These are phyloP conservation scores for Pseudocercospora macadamiae DNA, from an alignment of 2,329 filamentous ascomycete genomes.

Conservation along the genomic window DNA sequence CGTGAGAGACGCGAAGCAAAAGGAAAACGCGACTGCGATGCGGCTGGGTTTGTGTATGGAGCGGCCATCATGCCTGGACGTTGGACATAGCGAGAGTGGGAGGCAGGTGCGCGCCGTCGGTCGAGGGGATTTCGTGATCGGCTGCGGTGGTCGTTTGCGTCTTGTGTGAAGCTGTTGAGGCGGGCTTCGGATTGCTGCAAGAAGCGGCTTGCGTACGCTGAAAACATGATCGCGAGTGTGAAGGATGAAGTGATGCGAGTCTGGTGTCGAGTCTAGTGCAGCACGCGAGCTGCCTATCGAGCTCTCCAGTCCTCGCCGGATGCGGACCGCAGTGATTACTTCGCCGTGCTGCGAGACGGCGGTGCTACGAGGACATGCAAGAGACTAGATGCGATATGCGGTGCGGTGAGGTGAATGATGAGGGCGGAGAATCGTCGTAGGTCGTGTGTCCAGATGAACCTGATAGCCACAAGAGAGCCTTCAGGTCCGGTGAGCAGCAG, in stretches of 20 bases:
- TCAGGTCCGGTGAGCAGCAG: neutral
- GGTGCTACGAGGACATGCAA: neutral
- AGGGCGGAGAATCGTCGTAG: too few relatives aligned
- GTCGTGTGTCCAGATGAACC: too few relatives aligned
- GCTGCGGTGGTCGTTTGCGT: conserved; percentile 33
- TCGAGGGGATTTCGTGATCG: conserved; percentile 54
- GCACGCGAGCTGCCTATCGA: neutral
- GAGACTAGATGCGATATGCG: neutral
- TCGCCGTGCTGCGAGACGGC: too few relatives aligned
- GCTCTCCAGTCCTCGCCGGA: neutral
- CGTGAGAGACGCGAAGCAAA: conserved; percentile 77
- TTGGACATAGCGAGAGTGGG: conserved; percentile 51
- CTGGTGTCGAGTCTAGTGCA: neutral
- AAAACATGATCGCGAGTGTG: conserved; percentile 66
- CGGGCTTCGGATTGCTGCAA: conserved; percentile 95
- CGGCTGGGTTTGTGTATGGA: conserved; percentile 73
- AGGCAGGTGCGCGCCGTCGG: conserved; percentile 46
- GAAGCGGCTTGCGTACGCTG: conserved; percentile 96
- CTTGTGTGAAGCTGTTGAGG: conserved; percentile 65
- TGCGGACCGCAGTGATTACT: too few relatives aligned
- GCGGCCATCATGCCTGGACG: conserved; percentile 61
- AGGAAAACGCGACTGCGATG: conserved; percentile 73
- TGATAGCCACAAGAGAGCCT: too few relatives aligned
- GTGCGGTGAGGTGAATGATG: neutral
- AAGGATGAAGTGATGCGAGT: neutral